Conservation (phyloP, 768 basidiomycete genomes). For the Dioszegia crocea region DNA sequence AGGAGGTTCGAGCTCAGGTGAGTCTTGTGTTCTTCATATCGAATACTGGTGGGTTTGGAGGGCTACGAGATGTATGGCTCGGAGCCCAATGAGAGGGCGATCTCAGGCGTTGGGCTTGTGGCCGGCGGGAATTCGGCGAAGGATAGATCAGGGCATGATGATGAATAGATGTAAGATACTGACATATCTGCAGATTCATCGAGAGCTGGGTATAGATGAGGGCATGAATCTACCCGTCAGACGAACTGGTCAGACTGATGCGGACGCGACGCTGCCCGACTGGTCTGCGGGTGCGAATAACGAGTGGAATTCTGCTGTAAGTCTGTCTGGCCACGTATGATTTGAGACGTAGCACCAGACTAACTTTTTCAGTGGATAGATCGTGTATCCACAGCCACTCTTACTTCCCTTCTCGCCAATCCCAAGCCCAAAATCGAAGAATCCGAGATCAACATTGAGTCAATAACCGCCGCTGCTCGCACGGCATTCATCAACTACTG, state of each 20-base stretch:
- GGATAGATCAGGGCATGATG: too few species aligned
- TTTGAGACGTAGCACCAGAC: too few species aligned
- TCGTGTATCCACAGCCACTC: not conserved
- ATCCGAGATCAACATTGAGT: not conserved
- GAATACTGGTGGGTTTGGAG: too few species aligned
- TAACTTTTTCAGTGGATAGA: not conserved
- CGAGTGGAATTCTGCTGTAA: not conserved
- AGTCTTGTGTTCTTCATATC: too few species aligned
- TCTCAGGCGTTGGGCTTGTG: too few species aligned
- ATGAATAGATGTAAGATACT: too few species aligned
- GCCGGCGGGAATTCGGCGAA: too few species aligned
- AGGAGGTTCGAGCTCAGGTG: too few species aligned
- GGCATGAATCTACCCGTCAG: not conserved
- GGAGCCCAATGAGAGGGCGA: too few species aligned
- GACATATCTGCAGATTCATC: not conserved
- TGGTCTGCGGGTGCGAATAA: not conserved
- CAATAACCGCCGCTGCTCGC: not conserved
- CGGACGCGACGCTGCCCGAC: not conserved
- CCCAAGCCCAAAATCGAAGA: not conserved
- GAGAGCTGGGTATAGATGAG: not conserved
- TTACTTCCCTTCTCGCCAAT: not conserved
- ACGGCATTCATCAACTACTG: slow-evolving; percentile 41
- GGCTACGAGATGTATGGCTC: too few species aligned
- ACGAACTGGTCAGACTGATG: not conserved
- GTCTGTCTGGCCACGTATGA: not conserved